Evolutionary conservation across 768 basidiomycete species (phyloP).

Genomic region (Hypsizygus marmoreus): DNA sequence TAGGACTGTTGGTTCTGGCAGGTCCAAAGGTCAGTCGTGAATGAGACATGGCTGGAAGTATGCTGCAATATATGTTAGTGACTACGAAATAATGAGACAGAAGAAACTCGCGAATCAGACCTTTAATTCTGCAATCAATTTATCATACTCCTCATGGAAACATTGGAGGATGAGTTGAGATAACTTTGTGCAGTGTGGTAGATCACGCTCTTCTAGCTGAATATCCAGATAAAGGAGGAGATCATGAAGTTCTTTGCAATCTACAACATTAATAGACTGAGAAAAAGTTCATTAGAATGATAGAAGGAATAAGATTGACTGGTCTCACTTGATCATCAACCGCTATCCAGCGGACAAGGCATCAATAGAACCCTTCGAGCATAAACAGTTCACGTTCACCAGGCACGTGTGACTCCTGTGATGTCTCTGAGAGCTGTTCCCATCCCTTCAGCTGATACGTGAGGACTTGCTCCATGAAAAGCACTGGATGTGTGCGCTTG

Average conservation of each 20-base stretch:
- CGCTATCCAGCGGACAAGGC: conserved; percentile 23
- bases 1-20: conserved; percentile 23
- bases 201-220: conserved; percentile 24
- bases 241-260: conserved; percentile 31
- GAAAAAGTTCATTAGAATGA: background rate
- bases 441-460: background rate
- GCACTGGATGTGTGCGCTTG: conserved; percentile 13
- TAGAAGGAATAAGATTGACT: background rate
- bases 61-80: conserved; percentile 15
- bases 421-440: background rate
- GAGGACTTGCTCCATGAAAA: conserved; percentile 12
- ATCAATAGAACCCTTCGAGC: conserved; percentile 20
- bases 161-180: conserved; percentile 25
- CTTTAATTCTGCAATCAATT: conserved; percentile 23
- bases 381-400: conserved; percentile 13
- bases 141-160: conserved; percentile 21
- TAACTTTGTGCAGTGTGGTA: conserved; percentile 37
- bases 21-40: conserved; percentile 39
- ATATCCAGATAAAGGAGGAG: conserved; percentile 28
- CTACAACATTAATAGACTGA: conserved; percentile 40
- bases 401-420: conserved; percentile 3
- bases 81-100: background rate
- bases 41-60: conserved; percentile 28
- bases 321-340: conserved; percentile 36
- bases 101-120: conserved; percentile 13